Evolutionary conservation across 345 rosid species (phyloP).

Genomic region (rapeseed (Brassica napus)): DNA sequence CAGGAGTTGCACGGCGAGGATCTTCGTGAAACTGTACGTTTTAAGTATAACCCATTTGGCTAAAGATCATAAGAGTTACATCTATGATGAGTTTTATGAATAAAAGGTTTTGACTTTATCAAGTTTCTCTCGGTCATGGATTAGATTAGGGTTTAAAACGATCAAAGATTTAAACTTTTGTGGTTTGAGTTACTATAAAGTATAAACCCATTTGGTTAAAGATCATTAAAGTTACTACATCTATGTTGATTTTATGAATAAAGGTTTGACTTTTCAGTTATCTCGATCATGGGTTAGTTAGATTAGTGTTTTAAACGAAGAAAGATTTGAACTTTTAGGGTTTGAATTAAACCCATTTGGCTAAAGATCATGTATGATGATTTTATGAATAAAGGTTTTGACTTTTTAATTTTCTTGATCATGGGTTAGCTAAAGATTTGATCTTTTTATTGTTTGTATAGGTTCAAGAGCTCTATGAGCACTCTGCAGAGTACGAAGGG

Average conservation of each 20-base stretch:
- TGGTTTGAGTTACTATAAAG: neutral
- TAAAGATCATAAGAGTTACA: neutral
- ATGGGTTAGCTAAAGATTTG: neutral
- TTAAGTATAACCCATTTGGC: slow-evolving; percentile 1
- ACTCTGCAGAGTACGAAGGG: slow-evolving; percentile 91
- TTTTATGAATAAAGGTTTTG: neutral
- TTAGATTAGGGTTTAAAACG: neutral
- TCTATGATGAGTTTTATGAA: neutral
- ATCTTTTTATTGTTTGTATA: slow-evolving; percentile 31
- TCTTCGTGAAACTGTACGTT: slow-evolving; percentile 80
- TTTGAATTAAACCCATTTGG: neutral
- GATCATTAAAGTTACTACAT: slow-evolving; percentile 7
- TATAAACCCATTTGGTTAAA: neutral
- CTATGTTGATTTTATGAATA: neutral
- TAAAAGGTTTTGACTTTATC: slow-evolving; percentile 14
- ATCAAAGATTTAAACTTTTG: neutral
- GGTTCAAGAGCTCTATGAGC: slow-evolving; percentile 98
- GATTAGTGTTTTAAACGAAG: neutral
- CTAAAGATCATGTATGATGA: neutral
- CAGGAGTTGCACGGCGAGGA: slow-evolving; percentile 96
- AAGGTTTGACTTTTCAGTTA: neutral
- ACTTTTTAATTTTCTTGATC: neutral
- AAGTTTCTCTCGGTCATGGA: neutral
- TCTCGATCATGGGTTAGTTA: slow-evolving; percentile 5
- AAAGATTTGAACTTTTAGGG: neutral